Conservation (phyloP, 768 basidiomycete species). For the Pleurotus tuoliensis region DNA sequence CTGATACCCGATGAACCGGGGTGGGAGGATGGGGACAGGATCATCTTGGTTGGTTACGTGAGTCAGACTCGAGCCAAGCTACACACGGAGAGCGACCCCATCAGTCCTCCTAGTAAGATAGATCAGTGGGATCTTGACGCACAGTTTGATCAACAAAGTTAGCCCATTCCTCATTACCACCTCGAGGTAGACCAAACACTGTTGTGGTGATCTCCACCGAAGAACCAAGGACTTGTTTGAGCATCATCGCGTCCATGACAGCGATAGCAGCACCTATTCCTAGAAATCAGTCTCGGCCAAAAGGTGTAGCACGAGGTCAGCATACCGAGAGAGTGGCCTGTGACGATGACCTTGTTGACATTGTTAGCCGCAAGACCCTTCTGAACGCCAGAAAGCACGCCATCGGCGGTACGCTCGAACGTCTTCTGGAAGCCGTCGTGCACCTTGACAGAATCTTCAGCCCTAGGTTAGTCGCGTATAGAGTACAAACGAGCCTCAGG, state of each 20-base stretch:
- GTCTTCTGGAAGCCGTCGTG: slow-evolving; percentile 38
- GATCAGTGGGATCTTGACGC: slow-evolving; percentile 5
- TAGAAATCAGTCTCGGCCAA: neutral
- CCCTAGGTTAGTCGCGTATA: neutral
- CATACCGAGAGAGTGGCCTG: slow-evolving; percentile 40
- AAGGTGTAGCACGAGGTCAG: neutral
- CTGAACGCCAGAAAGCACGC: slow-evolving; percentile 26
- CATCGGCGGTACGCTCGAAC: slow-evolving; percentile 33
- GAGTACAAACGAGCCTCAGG: neutral
- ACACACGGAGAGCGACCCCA: neutral
- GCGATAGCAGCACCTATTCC: slow-evolving; percentile 38
- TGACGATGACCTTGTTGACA: slow-evolving; percentile 29
- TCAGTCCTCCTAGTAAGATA: neutral
- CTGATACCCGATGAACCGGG: slow-evolving; percentile 29
- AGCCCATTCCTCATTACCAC: slow-evolving; percentile 41
- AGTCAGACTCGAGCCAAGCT: slow-evolving; percentile 26
- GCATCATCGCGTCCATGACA: slow-evolving; percentile 38
- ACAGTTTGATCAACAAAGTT: slow-evolving; percentile 34
- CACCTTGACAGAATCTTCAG: slow-evolving; percentile 28
- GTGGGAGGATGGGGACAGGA: slow-evolving; percentile 36
- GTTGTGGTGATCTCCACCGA: slow-evolving; percentile 28
- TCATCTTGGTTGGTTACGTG: slow-evolving; percentile 38
- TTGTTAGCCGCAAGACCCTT: slow-evolving; percentile 23
- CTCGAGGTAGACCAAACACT: slow-evolving; percentile 40
- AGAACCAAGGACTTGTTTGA: slow-evolving; percentile 29